phyloP scores from a whole-genome alignment of 2,329 filamentous ascomycete genomes.

The Diaporthe vexans region DNA sequence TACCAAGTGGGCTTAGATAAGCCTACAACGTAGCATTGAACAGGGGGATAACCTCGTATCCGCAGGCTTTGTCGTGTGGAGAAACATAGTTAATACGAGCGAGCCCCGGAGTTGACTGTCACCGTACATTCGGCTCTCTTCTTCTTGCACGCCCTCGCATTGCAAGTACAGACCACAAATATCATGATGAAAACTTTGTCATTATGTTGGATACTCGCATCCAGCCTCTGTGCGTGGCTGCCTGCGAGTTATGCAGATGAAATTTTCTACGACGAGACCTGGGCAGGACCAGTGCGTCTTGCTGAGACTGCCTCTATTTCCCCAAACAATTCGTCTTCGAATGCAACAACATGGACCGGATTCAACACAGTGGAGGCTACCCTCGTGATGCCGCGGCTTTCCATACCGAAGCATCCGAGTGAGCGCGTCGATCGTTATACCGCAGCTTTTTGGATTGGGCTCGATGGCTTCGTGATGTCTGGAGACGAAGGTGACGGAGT shows the following conservation, averaged over 20 bases:
- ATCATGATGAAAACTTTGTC: background rate
- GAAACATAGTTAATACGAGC: background rate
- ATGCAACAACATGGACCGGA: background rate
- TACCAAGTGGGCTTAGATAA: background rate
- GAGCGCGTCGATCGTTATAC: constrained; percentile 11
- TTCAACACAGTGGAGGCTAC: constrained; percentile 23
- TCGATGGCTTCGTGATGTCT: constrained; percentile 29
- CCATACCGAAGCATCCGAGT: background rate
- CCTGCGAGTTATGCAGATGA: background rate
- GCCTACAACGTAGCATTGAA: background rate
- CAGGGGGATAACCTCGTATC: constrained; percentile 1
- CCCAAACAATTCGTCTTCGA: background rate
- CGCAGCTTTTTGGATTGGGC: constrained; percentile 30
- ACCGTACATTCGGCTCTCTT: background rate
- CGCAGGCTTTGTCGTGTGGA: background rate
- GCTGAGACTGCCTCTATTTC: background rate
- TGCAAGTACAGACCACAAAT: too few species aligned
- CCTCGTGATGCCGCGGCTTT: constrained; percentile 24
- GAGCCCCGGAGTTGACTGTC: too few species aligned
- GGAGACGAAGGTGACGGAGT: background rate
- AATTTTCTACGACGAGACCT: constrained; percentile 26
- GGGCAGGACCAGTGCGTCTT: constrained; percentile 27
- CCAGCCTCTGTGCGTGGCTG: background rate
- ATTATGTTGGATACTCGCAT: background rate
- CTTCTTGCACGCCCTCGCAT: background rate